Conservation (phyloP, 1,284 basidiomycete species). For the Spongispora temasekensis region DNA sequence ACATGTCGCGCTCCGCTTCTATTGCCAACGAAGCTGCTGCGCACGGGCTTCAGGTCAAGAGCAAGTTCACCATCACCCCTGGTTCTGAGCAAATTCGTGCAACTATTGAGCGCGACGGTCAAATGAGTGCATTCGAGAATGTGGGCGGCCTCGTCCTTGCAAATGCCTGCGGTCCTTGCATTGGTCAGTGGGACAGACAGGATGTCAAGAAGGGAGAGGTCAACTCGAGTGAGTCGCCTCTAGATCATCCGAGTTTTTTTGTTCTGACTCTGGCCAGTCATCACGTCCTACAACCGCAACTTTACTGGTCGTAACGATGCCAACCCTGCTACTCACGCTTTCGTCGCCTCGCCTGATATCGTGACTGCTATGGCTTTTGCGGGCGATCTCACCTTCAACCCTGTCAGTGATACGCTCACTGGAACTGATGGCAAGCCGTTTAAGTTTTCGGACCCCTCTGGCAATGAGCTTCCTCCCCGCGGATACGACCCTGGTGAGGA, state of each 20-base stretch:
- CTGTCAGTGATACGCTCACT: constrained; percentile 86
- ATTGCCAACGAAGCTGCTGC: constrained; percentile 88
- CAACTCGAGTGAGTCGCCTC: constrained; percentile 77
- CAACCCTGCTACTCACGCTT: constrained; percentile 98
- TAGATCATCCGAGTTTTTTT: constrained; percentile 1
- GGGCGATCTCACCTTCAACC: constrained; percentile 96
- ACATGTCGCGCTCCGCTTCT: constrained; percentile 97
- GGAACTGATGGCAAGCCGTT: constrained; percentile 93
- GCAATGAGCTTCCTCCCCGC: constrained; percentile 89
- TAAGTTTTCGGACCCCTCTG: constrained; percentile 91
- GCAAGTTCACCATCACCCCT: constrained; percentile 96
- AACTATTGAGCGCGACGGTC: constrained; percentile 95
- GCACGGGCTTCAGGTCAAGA: constrained; percentile 90
- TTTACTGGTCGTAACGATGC: constrained; percentile 99
- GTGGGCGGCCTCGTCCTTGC: constrained; percentile 94
- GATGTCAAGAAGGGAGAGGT: constrained; percentile 96
- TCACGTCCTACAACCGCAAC: constrained; percentile 99
- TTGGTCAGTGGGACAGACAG: constrained; percentile 97
- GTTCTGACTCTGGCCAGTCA: constrained; percentile 56
- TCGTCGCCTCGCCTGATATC: constrained; percentile 97
- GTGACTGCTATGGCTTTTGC: constrained; percentile 98
- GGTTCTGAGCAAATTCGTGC: constrained; percentile 98
- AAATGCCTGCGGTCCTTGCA: constrained; percentile 98
- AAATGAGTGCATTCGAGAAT: constrained; percentile 85
- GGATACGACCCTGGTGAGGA: constrained; percentile 97